phyloP scores from a whole-genome alignment of 2,329 filamentous ascomycete species.

The Calonectria crousiana region DNA sequence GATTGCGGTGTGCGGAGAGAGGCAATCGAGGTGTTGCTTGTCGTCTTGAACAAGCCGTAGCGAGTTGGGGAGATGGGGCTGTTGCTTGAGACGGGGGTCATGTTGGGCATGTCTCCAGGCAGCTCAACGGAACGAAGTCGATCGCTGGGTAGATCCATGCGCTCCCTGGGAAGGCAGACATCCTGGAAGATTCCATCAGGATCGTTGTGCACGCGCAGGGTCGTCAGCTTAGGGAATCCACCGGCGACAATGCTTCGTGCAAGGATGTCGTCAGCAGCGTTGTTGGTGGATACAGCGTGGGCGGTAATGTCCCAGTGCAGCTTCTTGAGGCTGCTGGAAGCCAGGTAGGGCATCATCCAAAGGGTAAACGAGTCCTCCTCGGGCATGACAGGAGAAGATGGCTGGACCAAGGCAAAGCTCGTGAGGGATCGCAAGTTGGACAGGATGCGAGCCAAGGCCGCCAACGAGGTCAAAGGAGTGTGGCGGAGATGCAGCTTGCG shows the following conservation, averaged over 20 bases:
- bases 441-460: conserved; percentile 69
- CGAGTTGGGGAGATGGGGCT: conserved; percentile 41
- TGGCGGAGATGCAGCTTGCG: conserved; percentile 67
- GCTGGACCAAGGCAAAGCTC: conserved; percentile 67
- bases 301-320: conserved; percentile 76
- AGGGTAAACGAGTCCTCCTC: conserved; percentile 65
- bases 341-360: conserved; percentile 74
- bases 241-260: conserved; percentile 70
- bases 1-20: conserved; percentile 29
- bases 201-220: conserved; percentile 75
- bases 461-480: conserved; percentile 66
- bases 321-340: conserved; percentile 63
- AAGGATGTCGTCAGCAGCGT: conserved; percentile 71
- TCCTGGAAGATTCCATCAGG: conserved; percentile 76
- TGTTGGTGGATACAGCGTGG: conserved; percentile 57
- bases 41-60: conserved; percentile 48
- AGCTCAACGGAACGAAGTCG: conserved; percentile 52
- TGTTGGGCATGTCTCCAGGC: conserved; percentile 31
- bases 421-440: conserved; percentile 64
- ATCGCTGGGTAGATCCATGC: conserved; percentile 64
- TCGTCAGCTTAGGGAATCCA: conserved; percentile 72
- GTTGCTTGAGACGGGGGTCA: conserved; percentile 38
- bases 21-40: conserved; percentile 51
- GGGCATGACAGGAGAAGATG: conserved; percentile 66
- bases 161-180: conserved; percentile 73